A percentile compares a stretch with the other conserved stretches of the same genome.
Evolutionary conservation across 768 basidiomycete species (phyloP).

Genomic region (Mycena maculata): DNA sequence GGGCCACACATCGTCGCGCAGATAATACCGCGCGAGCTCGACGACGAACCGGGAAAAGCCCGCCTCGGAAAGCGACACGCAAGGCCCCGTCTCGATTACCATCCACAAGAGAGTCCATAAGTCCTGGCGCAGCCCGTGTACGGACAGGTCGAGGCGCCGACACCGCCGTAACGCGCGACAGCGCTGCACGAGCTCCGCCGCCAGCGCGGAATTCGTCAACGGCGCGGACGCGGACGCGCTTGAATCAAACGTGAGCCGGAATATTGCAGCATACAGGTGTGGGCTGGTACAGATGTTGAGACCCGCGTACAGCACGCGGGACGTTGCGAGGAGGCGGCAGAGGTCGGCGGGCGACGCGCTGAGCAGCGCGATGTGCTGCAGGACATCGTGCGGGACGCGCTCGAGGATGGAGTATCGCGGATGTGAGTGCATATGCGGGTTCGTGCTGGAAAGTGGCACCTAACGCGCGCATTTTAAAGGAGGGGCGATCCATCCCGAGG

Average conservation of each 20-base stretch:
- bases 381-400: slow-evolving; percentile 64
- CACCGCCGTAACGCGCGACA: slow-evolving; percentile 62
- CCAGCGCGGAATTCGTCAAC: slow-evolving; percentile 55
- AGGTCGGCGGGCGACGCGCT: slow-evolving; percentile 54
- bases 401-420: slow-evolving; percentile 60
- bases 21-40: slow-evolving; percentile 36
- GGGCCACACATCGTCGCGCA: slow-evolving; percentile 25
- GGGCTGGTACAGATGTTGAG: slow-evolving; percentile 59
- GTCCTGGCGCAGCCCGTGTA: slow-evolving; percentile 51
- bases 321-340: slow-evolving; percentile 58
- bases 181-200: slow-evolving; percentile 61
- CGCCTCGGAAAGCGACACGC: slow-evolving; percentile 54
- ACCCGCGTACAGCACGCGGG: slow-evolving; percentile 54
- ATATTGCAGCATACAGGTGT: slow-evolving; percentile 68
- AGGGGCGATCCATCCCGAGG: slow-evolving; percentile 20
- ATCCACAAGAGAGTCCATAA: slow-evolving; percentile 70
- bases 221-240: slow-evolving; percentile 39
- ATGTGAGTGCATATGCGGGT: too few species aligned
- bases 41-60: slow-evolving; percentile 55
- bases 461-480: slow-evolving; percentile 32
- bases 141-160: slow-evolving; percentile 48
- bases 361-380: slow-evolving; percentile 65
- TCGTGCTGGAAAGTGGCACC: slow-evolving; percentile 46
- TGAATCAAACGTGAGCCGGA: slow-evolving; percentile 60
- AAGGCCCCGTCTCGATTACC: slow-evolving; percentile 66